Evolutionary conservation across 2,329 filamentous ascomycete genomes (phyloP).

Genomic region (Paraconiothyrium sp.): DNA sequence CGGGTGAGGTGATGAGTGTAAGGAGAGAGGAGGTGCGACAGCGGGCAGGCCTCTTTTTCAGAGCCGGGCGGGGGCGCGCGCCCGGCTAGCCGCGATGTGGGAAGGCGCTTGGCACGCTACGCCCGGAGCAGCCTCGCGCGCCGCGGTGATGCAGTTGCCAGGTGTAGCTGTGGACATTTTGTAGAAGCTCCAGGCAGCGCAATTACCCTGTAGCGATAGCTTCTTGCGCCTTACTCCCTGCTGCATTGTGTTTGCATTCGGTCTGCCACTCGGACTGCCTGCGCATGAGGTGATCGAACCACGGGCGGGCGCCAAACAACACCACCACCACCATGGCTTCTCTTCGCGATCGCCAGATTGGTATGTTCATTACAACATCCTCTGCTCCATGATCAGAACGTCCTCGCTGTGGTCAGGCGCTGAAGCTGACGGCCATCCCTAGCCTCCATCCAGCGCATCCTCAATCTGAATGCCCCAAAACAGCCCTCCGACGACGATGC

Average conservation of each 20-base stretch:
- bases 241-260: background rate
- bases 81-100: background rate
- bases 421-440: slow-evolving; percentile 25
- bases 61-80: slow-evolving; percentile 29
- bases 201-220: background rate
- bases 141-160: background rate
- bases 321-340: slow-evolving; percentile 42
- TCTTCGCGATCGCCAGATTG: slow-evolving; percentile 75
- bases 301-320: slow-evolving; percentile 32
- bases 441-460: slow-evolving; percentile 94
- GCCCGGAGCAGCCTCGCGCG: slow-evolving; percentile 14
- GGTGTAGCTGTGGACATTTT: slow-evolving; percentile 20
- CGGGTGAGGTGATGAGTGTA: slow-evolving; percentile 16
- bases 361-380: slow-evolving; percentile 22
- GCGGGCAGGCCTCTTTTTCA: slow-evolving; percentile 26
- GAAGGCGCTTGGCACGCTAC: slow-evolving; percentile 27
- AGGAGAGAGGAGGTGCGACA: slow-evolving; percentile 24
- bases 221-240: background rate
- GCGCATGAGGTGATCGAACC: slow-evolving; percentile 40
- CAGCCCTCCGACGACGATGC: slow-evolving; percentile 68
- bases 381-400: background rate
- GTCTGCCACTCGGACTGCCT: background rate
- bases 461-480: slow-evolving; percentile 86
- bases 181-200: slow-evolving; percentile 13
- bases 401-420: background rate